These are phyloP conservation scores for Penicillium sp. DNA, from an alignment of 2,329 filamentous ascomycete genomes.

Conservation along the genomic window DNA sequence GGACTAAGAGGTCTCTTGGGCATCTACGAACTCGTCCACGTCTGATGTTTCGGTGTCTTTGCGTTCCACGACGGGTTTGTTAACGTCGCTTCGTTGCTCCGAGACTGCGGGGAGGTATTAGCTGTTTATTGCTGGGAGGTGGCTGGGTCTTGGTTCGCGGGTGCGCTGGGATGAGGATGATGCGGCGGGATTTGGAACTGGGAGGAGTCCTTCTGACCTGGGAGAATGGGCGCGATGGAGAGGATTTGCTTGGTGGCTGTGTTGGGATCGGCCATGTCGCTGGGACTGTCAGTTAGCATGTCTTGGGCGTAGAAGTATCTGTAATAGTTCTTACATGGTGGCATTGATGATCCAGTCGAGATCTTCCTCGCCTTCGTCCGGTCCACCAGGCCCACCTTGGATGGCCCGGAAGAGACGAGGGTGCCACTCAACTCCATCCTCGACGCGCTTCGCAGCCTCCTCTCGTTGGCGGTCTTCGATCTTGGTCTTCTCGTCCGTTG, in stretches of 20 bases:
- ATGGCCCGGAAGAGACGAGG: conserved; percentile 80
- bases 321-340: conserved; percentile 60
- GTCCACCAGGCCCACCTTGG: conserved; percentile 63
- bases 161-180: not conserved
- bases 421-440: conserved; percentile 80
- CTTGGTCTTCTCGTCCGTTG: conserved; percentile 93
- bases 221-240: conserved; percentile 77
- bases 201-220: conserved; percentile 62
- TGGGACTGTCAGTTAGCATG: conserved; percentile 28
- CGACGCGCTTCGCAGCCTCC: conserved; percentile 74
- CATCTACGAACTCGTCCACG: conserved; percentile 46
- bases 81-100: conserved; percentile 6
- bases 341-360: conserved; percentile 95
- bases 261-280: conserved; percentile 62
- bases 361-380: conserved; percentile 79
- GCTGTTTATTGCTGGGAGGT: conserved; percentile 12
- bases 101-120: conserved; percentile 18
- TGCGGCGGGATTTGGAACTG: conserved; percentile 57
- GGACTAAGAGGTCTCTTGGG: conserved; percentile 28
- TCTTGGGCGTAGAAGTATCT: conserved; percentile 1
- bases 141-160: conserved; percentile 9
- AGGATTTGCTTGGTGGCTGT: conserved; percentile 78
- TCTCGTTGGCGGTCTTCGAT: conserved; percentile 90
- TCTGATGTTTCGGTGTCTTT: conserved; percentile 40
- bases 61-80: conserved; percentile 28